Conservation (phyloP, 371 early-diverging fungal species). For the Nosema muscidifuracis region DNA sequence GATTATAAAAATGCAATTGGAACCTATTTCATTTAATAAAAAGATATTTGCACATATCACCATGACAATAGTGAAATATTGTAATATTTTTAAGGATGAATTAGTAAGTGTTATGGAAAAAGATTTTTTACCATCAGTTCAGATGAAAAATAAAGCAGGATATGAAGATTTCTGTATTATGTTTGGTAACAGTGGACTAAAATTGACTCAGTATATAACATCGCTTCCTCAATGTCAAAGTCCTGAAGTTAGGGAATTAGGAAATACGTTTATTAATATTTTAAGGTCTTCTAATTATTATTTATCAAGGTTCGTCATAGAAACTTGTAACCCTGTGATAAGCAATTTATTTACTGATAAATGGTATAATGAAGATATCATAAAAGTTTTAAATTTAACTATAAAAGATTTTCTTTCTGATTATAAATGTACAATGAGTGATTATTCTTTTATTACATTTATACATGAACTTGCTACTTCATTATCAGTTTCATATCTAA, state of each 20-base stretch:
- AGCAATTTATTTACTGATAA: constrained; percentile 53
- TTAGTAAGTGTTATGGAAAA: constrained; percentile 50
- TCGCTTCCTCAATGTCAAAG: constrained; percentile 54
- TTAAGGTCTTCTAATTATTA: constrained; percentile 48
- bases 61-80: constrained; percentile 40
- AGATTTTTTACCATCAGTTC: constrained; percentile 49
- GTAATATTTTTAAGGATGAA: constrained; percentile 48
- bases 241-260: constrained; percentile 50
- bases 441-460: constrained; percentile 61
- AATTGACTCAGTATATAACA: constrained; percentile 61
- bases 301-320: constrained; percentile 54
- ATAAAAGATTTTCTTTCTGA: constrained; percentile 62
- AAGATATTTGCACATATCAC: constrained; percentile 56
- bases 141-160: constrained; percentile 57
- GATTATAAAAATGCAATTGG: constrained; percentile 62
- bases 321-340: constrained; percentile 53
- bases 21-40: constrained; percentile 61
- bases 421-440: constrained; percentile 60
- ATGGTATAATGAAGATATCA: constrained; percentile 52
- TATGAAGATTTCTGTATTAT: constrained; percentile 64
- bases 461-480: constrained; percentile 32
- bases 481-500: constrained; percentile 49
- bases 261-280: constrained; percentile 60
- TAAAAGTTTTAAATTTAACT: constrained; percentile 53
- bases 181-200: constrained; percentile 63